Percentiles rank a stretch among this genome's conserved stretches.
Evolutionary conservation across 441 rosid species (phyloP).

Genomic region (Eruca vesicaria): DNA sequence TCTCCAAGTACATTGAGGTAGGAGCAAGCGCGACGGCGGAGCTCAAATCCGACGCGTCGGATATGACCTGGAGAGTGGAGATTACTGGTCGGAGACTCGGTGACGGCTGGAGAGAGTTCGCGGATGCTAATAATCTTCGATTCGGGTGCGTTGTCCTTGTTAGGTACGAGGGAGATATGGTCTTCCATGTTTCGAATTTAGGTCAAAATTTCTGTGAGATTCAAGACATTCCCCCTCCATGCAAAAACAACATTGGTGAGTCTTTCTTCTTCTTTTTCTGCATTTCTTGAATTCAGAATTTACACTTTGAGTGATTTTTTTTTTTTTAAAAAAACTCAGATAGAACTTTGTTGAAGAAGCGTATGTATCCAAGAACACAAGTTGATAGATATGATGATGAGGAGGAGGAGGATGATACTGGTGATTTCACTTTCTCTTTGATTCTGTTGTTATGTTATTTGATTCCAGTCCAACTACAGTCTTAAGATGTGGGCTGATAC

Average conservation of each 20-base stretch:
- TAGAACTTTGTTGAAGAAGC: background rate
- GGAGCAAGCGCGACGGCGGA: background rate
- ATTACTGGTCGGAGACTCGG: background rate
- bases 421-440: background rate
- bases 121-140: background rate
- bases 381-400: background rate
- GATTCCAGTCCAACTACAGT: background rate
- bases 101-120: background rate
- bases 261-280: background rate
- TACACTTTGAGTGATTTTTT: background rate
- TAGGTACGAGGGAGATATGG: background rate
- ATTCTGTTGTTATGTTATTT: background rate
- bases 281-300: no score
- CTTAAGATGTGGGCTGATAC: background rate
- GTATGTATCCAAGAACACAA: background rate
- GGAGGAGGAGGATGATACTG: background rate
- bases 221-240: background rate
- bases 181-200: background rate
- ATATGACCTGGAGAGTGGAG: background rate
- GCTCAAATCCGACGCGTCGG: background rate
- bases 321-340: background rate
- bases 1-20: background rate
- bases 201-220: background rate
- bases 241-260: background rate
- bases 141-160: background rate